Evolutionary conservation across 2,329 filamentous ascomycete genomes (phyloP).

Genomic region (Penicillium rolfsii): DNA sequence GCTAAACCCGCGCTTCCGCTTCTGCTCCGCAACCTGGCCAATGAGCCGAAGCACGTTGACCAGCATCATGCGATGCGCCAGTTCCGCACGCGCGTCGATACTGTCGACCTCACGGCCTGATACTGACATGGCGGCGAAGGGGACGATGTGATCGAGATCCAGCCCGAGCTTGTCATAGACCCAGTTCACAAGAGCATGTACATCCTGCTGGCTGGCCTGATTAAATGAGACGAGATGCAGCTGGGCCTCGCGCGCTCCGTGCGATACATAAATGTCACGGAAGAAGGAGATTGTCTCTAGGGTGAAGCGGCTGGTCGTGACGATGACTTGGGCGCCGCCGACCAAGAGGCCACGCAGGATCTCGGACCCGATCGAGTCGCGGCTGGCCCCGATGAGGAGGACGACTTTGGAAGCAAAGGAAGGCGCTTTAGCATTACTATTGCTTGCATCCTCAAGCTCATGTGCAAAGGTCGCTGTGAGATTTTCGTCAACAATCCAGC

Average conservation of each 20-base stretch:
- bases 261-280: conserved; percentile 38
- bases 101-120: conserved; percentile 39
- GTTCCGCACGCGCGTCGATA: conserved; percentile 27
- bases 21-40: background rate
- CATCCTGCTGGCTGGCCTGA: conserved; percentile 47
- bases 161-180: conserved; percentile 28
- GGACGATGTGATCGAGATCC: conserved; percentile 48
- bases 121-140: conserved; percentile 50
- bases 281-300: conserved; percentile 29
- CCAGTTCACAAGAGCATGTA: conserved; percentile 42
- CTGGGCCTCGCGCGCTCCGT: conserved; percentile 40
- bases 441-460: background rate
- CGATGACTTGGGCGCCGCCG: conserved; percentile 1
- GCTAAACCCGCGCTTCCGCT: background rate
- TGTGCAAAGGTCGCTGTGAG: background rate
- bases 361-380: background rate
- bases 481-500: conserved; percentile 1
- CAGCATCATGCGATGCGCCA: conserved; percentile 44
- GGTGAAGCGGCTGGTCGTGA: conserved; percentile 2
- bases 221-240: conserved; percentile 48
- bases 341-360: background rate
- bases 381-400: background rate
- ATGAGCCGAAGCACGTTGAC: conserved; percentile 2
- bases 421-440: background rate
- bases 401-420: conserved; percentile 1